A percentile compares a stretch with the other conserved stretches of the same genome.
These are phyloP conservation scores for Fusarium aywerte DNA, from an alignment of 2,329 filamentous ascomycete species.

Conservation along the genomic window DNA sequence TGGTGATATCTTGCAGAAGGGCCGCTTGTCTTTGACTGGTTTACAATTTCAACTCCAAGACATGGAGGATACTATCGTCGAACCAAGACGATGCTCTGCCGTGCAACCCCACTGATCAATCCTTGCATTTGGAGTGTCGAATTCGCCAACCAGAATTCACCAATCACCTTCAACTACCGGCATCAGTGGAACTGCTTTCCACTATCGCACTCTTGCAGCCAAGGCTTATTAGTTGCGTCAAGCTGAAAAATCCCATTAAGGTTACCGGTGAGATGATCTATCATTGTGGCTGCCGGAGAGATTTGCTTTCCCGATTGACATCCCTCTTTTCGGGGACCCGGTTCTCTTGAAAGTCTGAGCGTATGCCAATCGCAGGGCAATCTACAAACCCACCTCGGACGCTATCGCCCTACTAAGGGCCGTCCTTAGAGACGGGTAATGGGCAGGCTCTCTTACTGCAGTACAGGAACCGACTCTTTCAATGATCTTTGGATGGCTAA, in stretches of 20 bases:
- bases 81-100: slow-evolving; percentile 20
- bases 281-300: slow-evolving; percentile 13
- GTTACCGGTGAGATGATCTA: slow-evolving; percentile 2
- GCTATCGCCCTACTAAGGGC: slow-evolving; percentile 35
- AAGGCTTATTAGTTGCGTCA: slow-evolving; percentile 13
- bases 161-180: slow-evolving; percentile 32
- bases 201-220: slow-evolving; percentile 13
- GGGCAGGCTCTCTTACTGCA: neutral
- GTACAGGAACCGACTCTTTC: neutral
- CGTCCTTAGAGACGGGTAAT: slow-evolving; percentile 34
- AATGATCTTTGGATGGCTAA: neutral
- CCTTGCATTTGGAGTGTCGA: slow-evolving; percentile 16
- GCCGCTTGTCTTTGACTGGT: slow-evolving; percentile 13
- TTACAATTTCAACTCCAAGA: slow-evolving; percentile 12
- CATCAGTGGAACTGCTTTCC: slow-evolving; percentile 15
- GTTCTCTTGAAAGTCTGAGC: slow-evolving; percentile 13
- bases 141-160: slow-evolving; percentile 27
- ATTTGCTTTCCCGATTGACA: slow-evolving; percentile 23
- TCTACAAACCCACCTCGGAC: slow-evolving; percentile 18
- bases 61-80: slow-evolving; percentile 12
- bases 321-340: slow-evolving; percentile 7
- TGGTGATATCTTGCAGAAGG: slow-evolving; percentile 1
- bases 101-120: slow-evolving; percentile 10
- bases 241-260: slow-evolving; percentile 26
- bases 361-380: slow-evolving; percentile 24